Conservation (phyloP, 129 eudicot genomes). For the Oenanthe sinensis region DNA sequence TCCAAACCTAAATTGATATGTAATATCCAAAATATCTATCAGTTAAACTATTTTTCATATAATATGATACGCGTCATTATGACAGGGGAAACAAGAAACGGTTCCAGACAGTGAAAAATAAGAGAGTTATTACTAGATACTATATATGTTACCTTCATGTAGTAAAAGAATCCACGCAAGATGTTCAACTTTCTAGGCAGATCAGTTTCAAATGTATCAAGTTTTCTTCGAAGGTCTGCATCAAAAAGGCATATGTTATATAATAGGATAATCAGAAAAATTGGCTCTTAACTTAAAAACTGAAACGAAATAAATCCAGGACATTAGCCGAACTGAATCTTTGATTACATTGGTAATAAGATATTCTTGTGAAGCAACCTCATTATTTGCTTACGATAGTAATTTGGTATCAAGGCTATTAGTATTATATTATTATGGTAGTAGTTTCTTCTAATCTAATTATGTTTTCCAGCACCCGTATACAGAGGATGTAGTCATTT, state of each 20-base stretch:
- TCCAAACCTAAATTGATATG: no score
- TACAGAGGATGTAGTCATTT: background rate
- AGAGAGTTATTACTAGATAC: background rate
- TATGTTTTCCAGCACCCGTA: background rate
- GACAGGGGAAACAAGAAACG: no score
- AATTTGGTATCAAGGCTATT: background rate
- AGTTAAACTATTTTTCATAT: no score
- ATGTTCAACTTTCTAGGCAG: conserved; percentile 7
- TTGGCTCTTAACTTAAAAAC: background rate
- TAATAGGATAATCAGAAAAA: background rate
- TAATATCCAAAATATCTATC: no score
- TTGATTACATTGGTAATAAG: background rate
- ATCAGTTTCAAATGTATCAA: background rate
- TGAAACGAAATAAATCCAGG: background rate
- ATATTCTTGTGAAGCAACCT: background rate
- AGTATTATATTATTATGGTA: background rate
- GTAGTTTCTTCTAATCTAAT: background rate
- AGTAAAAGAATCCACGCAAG: conserved; percentile 6
- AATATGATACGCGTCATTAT: no score
- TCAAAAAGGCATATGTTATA: background rate
- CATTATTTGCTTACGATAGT: background rate
- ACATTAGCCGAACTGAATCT: background rate
- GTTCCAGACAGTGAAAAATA: background rate
- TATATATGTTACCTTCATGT: background rate
- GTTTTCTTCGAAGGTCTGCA: conserved; percentile 2